phyloP scores from a whole-genome alignment of 2,329 filamentous ascomycete genomes.

The Aureobasidium sp. region DNA sequence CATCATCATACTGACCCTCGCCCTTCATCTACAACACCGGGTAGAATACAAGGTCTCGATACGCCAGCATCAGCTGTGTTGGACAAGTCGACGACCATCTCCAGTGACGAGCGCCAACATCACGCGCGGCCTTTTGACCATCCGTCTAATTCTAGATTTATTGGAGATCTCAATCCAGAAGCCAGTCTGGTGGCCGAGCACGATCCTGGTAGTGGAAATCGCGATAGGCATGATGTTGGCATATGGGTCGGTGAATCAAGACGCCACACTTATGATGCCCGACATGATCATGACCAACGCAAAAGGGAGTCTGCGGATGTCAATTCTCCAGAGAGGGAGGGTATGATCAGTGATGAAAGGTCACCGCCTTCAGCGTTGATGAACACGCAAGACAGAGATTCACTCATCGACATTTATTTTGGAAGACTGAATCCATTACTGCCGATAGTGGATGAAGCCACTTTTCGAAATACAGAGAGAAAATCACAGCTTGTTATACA shows the following conservation, averaged over 20 bases:
- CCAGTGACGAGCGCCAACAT: background rate
- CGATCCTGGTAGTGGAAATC: conserved; percentile 17
- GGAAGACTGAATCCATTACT: conserved; percentile 40
- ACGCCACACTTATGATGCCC: background rate
- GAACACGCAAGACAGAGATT: conserved; percentile 29
- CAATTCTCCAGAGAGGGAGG: conserved; percentile 22
- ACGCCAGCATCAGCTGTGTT: background rate
- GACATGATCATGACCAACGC: conserved; percentile 27
- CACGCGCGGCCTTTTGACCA: background rate
- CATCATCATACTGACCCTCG: background rate
- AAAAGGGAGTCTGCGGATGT: conserved; percentile 1
- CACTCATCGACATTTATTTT: conserved; percentile 41
- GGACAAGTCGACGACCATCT: background rate
- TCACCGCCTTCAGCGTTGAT: conserved; percentile 25
- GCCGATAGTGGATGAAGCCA: conserved; percentile 39
- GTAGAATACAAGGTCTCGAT: background rate
- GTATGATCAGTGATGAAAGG: conserved; percentile 21
- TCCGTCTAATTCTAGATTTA: conserved; percentile 28
- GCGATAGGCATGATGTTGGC: conserved; percentile 26
- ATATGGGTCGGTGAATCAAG: conserved; percentile 27
- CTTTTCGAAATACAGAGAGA: conserved; percentile 34
- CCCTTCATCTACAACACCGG: conserved; percentile 21
- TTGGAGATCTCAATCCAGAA: conserved; percentile 42
- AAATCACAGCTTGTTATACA: conserved; percentile 36
- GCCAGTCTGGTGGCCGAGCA: conserved; percentile 36